phyloP scores from a whole-genome alignment of 1,284 basidiomycete genomes.

The Ustilago cynodontis region DNA sequence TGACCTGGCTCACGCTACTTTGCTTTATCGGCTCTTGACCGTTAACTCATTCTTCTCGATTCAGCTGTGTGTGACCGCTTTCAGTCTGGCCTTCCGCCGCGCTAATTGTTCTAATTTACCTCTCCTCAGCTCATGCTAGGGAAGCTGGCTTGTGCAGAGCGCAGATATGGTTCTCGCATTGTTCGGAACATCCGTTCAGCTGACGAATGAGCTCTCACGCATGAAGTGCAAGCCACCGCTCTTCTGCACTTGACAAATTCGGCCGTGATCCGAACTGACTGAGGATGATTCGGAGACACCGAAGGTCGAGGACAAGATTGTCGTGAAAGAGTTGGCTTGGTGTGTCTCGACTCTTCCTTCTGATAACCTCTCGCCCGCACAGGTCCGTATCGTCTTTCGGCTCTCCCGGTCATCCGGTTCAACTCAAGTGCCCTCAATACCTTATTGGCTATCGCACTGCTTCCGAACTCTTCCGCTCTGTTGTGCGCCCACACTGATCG shows the following conservation, averaged over 20 bases:
- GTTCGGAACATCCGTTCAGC: conserved; percentile 4
- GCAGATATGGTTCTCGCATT: neutral
- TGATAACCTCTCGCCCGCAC: neutral
- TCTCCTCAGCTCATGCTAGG: neutral
- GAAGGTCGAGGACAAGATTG: neutral
- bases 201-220: conserved; percentile 4
- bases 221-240: neutral
- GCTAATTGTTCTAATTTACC: too few species aligned
- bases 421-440: too few species aligned
- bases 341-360: neutral
- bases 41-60: neutral
- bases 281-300: neutral
- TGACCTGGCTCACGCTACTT: too few species aligned
- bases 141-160: conserved; percentile 3
- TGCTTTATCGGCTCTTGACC: neutral
- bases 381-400: neutral
- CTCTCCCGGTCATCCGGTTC: neutral
- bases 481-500: conserved; percentile 14
- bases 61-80: too few species aligned
- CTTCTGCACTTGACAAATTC: conserved; percentile 1
- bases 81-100: too few species aligned
- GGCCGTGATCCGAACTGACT: conserved; percentile 3
- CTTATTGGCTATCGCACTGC: conserved; percentile 14
- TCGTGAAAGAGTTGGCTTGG: too few species aligned
- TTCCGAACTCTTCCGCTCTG: conserved; percentile 20